phyloP scores from a whole-genome alignment of 1,284 basidiomycete species.

The Sphaerobolus stellatus region DNA sequence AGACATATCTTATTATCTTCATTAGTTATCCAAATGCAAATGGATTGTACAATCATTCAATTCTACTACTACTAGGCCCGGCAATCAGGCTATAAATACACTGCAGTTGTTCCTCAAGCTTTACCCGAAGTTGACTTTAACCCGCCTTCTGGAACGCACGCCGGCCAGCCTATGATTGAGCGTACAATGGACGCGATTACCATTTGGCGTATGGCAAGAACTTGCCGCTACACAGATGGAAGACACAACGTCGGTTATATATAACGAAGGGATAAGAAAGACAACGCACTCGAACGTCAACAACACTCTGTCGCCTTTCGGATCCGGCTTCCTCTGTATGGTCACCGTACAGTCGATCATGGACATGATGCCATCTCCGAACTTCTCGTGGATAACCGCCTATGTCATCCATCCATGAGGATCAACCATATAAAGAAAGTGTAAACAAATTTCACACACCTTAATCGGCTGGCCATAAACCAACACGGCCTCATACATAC shows the following conservation, averaged over 20 bases:
- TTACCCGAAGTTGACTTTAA: background rate
- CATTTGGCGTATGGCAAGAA: conserved; percentile 71
- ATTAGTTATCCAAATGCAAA: background rate
- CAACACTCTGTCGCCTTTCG: conserved; percentile 80
- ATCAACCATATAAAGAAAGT: background rate
- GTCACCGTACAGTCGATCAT: conserved; percentile 84
- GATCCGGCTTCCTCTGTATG: conserved; percentile 73
- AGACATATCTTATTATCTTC: background rate
- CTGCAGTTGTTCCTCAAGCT: background rate
- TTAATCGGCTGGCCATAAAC: conserved; percentile 84
- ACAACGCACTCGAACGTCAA: conserved; percentile 78
- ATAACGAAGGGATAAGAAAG: background rate
- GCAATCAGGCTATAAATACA: background rate
- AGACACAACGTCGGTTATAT: background rate
- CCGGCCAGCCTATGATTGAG: too few relatives aligned
- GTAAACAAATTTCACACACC: conserved; percentile 40
- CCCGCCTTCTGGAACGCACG: too few relatives aligned
- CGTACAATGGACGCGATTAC: conserved; percentile 36
- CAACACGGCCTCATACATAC: conserved; percentile 80
- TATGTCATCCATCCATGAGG: conserved; percentile 27
- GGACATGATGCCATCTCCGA: conserved; percentile 90
- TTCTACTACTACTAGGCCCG: background rate
- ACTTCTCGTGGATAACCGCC: conserved; percentile 89
- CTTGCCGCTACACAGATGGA: conserved; percentile 51
- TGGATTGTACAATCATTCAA: background rate